A percentile compares a stretch with the other conserved stretches of the same genome.
Conservation (phyloP, 208 protist species). For the Trypanosoma caninum region DNA sequence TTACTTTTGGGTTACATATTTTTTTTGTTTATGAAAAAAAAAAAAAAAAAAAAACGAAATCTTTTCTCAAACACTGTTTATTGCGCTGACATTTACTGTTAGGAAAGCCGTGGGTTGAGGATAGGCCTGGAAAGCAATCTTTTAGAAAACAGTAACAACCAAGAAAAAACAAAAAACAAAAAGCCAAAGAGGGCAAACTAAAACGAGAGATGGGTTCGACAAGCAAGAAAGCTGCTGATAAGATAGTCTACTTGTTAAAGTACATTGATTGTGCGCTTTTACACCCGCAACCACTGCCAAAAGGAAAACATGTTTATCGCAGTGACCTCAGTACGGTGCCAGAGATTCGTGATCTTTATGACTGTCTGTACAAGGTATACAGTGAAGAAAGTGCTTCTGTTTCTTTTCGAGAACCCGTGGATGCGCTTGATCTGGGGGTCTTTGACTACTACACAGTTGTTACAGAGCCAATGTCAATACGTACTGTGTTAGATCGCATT, state of each 20-base stretch:
- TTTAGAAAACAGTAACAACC: no score
- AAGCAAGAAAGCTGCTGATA: conserved; percentile 31
- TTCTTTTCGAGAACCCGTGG: conserved; percentile 75
- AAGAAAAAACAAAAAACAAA: conserved; percentile 1
- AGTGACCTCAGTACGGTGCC: conserved; percentile 34
- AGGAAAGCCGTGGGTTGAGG: no score
- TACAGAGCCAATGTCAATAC: conserved; percentile 60
- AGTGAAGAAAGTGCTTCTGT: conserved; percentile 56
- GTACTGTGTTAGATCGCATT: conserved; percentile 62
- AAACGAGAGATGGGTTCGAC: conserved; percentile 25
- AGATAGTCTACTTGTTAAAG: conserved; percentile 60
- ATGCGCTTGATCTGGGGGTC: conserved; percentile 56
- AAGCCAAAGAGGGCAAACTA: background rate
- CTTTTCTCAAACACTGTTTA: no score
- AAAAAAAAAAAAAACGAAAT: no score
- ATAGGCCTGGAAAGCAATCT: no score
- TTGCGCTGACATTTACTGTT: no score
- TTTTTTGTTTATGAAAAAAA: no score
- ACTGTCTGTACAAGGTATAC: conserved; percentile 80
- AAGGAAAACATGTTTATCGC: conserved; percentile 56
- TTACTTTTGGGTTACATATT: no score
- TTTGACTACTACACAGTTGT: conserved; percentile 76
- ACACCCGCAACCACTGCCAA: conserved; percentile 60
- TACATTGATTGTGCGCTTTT: conserved; percentile 65
- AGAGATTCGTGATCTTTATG: conserved; percentile 66